Evolutionary conservation across 768 basidiomycete species (phyloP), one percentile per base, ranked within the genome.

Genomic region (Auricularia sp.): DNA sequence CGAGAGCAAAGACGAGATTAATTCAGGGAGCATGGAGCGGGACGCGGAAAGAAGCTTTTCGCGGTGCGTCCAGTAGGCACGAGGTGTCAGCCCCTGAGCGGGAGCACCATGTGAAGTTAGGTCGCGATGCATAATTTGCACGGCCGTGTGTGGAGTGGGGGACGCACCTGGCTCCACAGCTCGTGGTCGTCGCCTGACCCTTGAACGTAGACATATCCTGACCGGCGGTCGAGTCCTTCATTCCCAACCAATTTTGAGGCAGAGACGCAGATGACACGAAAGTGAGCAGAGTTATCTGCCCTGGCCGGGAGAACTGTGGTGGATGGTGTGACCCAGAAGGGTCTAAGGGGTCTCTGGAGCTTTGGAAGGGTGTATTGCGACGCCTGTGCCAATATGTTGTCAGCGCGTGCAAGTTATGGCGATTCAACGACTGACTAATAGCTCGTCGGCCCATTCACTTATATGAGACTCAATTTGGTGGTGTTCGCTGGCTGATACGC

Each of bases 181-280:
- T 97, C 94, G 71, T 95, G 92, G 70, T 98, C 96, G 70, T 98
- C 96, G 0, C 94, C 96, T 0, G 90, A 92, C 1, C 96, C 96
- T 73, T 96, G 94, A 7, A 98, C 83, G 72, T 98, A 98, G 24
- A 85, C 79, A 72, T 87, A 97, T 0, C 90, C 91, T n/a, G 78
- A 75, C 8, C 88, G 82, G 24, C 89, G 78, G 65, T 89, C 87
- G 1, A 82, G 64, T 6, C 85, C 85, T 2, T 85, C 83, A 5
- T 77, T 18, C 24, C 16, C 71, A 5, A 88, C 79, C 67, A 85
- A 86, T 68, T 84, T 85, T 3, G 93, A 95, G 2, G 95, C 94
- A 2, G 91, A 94, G 11, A 94, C 75, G 73, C 94, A 97, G 34
- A 98, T 77, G 64, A 98, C 73, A 0, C 95, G 90, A 70, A 79